Conservation (phyloP, 2,329 filamentous ascomycete genomes). For the Paecilomyces sp. region DNA sequence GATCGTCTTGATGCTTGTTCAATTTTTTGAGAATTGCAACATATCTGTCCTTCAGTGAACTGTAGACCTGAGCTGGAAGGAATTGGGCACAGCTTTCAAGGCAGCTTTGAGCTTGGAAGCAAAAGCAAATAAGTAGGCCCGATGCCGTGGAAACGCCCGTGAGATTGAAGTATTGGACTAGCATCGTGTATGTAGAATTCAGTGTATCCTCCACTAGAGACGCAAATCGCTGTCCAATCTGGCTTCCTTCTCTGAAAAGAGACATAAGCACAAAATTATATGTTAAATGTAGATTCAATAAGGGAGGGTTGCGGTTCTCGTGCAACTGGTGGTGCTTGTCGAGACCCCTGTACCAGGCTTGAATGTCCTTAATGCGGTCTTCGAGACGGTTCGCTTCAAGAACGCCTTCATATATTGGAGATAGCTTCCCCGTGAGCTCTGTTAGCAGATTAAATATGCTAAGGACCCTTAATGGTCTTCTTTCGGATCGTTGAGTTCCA, state of each 20-base stretch:
- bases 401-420: neutral
- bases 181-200: slow-evolving; percentile 1
- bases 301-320: slow-evolving; percentile 2
- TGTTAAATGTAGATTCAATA: slow-evolving; percentile 5
- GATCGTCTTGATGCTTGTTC: neutral
- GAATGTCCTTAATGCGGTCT: slow-evolving; percentile 1
- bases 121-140: neutral
- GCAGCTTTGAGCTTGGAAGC: neutral
- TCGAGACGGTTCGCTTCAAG: slow-evolving; percentile 1
- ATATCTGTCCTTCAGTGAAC: neutral
- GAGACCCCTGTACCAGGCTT: slow-evolving; percentile 4
- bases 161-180: slow-evolving; percentile 1
- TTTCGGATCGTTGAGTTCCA: neutral
- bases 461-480: slow-evolving; percentile 5
- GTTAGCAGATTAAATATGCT: slow-evolving; percentile 5
- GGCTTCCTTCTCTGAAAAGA: slow-evolving; percentile 1
- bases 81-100: neutral
- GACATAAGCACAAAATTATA: slow-evolving; percentile 5
- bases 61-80: neutral
- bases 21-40: neutral
- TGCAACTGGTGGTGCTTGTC: slow-evolving; percentile 7
- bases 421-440: slow-evolving; percentile 3
- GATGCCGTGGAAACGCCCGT: neutral
- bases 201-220: slow-evolving; percentile 2
- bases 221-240: neutral